Evolutionary conservation across 768 basidiomycete species (phyloP), one percentile per base, ranked within the genome.

Genomic region (Russula griseocarnosa): DNA sequence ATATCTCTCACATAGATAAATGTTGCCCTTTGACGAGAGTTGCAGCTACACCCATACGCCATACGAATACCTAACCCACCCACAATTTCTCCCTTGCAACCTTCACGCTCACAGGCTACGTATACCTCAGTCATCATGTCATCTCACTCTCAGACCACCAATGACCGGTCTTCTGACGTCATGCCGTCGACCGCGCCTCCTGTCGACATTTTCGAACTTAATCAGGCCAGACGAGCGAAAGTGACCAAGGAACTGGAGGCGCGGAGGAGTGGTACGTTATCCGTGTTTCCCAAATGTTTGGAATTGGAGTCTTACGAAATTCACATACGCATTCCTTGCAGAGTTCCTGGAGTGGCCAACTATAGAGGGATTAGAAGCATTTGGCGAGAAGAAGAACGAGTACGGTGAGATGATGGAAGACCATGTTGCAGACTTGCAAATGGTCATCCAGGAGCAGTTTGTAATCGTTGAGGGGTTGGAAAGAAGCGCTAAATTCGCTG

Each of bases 281-380:
- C 44, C 44, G 9, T 46, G 9, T 46, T 10, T 22, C 44, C 44
- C n/a, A 36, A 36, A 34, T 59, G 18, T n/a, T 26, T 2, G 24
- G 20, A 46, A n/a, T n/a, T 11, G 20, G 7, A n/a, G n/a, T n/a
- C n/a, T n/a, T n/a, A n/a, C n/a, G n/a, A n/a, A n/a, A n/a, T n/a
- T n/a, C n/a, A n/a, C n/a, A n/a, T n/a, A n/a, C n/a, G n/a, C n/a
- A n/a, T n/a, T n/a, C n/a, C n/a, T n/a, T n/a, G n/a, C n/a, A n/a
- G n/a, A n/a, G 20, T 46, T 46, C n/a, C 44, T 46, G 20, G 44
- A 46, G n/a, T 10, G 57, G 42, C 55, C 60, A 16, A 60, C 60
- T 9, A 5, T 60, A 5, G 57, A 59, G 20, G 30, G 36, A 65
- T 58, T 14, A 42, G 68, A 52, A 18, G 51, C 40, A 6, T 60